Conservation (phyloP, 257 asterid genomes). For the Petrea volubilis region DNA sequence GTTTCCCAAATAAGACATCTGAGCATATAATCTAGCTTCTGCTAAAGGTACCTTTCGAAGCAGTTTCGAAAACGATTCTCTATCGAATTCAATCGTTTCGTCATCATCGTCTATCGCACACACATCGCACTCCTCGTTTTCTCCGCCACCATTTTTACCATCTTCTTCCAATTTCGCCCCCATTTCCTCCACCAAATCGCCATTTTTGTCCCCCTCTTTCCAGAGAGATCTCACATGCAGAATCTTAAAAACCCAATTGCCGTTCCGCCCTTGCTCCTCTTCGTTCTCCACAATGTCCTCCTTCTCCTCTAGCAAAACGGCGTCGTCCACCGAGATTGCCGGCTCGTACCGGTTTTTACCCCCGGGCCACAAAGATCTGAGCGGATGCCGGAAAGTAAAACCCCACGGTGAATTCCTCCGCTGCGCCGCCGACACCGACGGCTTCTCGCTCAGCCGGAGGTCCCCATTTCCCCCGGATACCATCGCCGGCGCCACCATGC, state of each 20-base stretch:
- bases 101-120: constrained; percentile 50
- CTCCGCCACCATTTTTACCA: constrained; percentile 25
- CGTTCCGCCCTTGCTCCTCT: constrained; percentile 36
- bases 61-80: constrained; percentile 74
- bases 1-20: constrained; percentile 77
- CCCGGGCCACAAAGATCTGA: constrained; percentile 74
- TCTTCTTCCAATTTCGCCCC: constrained; percentile 32
- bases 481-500: constrained; percentile 55
- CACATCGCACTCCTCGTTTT: constrained; percentile 46
- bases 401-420: constrained; percentile 72
- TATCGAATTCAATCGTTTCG: constrained; percentile 56
- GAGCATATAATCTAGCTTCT: constrained; percentile 82
- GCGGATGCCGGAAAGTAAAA: constrained; percentile 66
- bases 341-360: constrained; percentile 51
- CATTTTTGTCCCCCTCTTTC: constrained; percentile 39
- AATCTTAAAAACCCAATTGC: constrained; percentile 75
- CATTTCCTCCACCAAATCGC: constrained; percentile 33
- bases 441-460: constrained; percentile 47
- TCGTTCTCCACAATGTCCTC: constrained; percentile 31
- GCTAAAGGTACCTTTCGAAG: constrained; percentile 72
- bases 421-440: constrained; percentile 58
- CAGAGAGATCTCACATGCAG: constrained; percentile 64
- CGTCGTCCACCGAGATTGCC: constrained; percentile 62
- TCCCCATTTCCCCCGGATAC: constrained; percentile 48
- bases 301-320: constrained; percentile 61